Conservation (phyloP, 2,329 filamentous ascomycete genomes). For the Dactylellina haptotyla region DNA sequence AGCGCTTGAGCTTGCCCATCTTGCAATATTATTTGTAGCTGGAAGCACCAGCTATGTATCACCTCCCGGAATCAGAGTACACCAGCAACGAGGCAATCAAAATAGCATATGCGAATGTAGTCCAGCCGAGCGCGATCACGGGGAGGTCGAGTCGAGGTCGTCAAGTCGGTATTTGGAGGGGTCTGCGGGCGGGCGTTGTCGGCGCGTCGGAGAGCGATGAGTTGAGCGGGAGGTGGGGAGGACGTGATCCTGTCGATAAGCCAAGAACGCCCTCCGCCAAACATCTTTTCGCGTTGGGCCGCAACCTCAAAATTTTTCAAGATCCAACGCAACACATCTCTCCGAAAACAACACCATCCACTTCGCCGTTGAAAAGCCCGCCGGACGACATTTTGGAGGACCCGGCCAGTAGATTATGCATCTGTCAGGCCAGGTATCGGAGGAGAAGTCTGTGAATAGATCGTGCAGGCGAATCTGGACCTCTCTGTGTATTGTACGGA, state of each 20-base stretch:
- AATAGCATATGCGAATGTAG: slow-evolving; percentile 10
- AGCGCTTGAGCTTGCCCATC: slow-evolving; percentile 95
- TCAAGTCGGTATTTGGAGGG: slow-evolving; percentile 1
- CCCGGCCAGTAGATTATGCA: too few relatives aligned
- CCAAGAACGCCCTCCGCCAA: slow-evolving; percentile 43
- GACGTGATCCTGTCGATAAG: slow-evolving; percentile 54
- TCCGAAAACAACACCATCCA: neutral
- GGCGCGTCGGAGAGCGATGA: slow-evolving; percentile 48
- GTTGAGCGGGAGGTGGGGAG: slow-evolving; percentile 47
- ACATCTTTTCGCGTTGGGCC: slow-evolving; percentile 28
- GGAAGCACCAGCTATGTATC: slow-evolving; percentile 30
- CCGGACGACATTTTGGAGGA: too few relatives aligned
- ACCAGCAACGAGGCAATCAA: neutral
- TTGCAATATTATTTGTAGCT: slow-evolving; percentile 60
- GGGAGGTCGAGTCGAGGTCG: neutral
- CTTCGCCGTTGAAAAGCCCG: neutral
- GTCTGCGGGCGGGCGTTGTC: slow-evolving; percentile 4
- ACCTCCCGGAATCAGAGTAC: slow-evolving; percentile 13
- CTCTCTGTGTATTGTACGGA: neutral
- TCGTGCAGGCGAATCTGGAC: neutral
- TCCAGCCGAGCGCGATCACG: slow-evolving; percentile 23
- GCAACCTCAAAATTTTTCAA: slow-evolving; percentile 51
- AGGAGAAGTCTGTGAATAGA: too few relatives aligned
- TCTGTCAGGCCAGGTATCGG: too few relatives aligned
- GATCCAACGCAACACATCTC: slow-evolving; percentile 47